A percentile compares a stretch with the other conserved stretches of the same genome.
Conservation (phyloP, 345 rosid species). For the Euphorbia pulcherrima region DNA sequence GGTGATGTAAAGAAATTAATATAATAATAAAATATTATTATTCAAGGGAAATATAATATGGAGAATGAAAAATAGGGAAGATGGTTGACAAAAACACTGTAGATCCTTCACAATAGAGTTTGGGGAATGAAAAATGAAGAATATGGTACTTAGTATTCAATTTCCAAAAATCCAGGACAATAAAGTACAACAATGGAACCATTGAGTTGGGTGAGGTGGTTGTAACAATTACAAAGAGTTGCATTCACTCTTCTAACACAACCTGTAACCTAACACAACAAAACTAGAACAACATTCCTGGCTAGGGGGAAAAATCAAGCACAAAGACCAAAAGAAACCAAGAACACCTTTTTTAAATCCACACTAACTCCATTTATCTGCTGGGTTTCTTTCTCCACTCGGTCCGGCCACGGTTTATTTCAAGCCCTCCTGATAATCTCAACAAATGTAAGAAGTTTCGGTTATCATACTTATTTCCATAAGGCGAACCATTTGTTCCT, state of each 20-base stretch:
- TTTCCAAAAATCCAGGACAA: not conserved
- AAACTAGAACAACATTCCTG: slow-evolving; percentile 10
- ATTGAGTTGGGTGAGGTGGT: not conserved
- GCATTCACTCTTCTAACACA: not conserved
- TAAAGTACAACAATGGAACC: slow-evolving; percentile 7
- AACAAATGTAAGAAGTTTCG: slow-evolving; percentile 65
- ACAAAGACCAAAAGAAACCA: not conserved
- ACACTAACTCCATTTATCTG: slow-evolving; percentile 37
- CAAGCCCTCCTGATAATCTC: slow-evolving; percentile 69
- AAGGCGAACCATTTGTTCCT: slow-evolving; percentile 58
- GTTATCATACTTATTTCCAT: slow-evolving; percentile 21
- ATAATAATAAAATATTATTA: no score
- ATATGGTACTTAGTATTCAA: no score
- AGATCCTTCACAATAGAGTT: no score
- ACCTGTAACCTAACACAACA: slow-evolving; percentile 7
- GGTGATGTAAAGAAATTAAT: no score
- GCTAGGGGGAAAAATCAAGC: not conserved
- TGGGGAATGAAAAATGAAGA: no score
- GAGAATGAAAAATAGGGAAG: no score
- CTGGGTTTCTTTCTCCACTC: slow-evolving; percentile 72
- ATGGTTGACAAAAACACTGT: no score
- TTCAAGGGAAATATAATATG: no score
- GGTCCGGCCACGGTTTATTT: slow-evolving; percentile 81
- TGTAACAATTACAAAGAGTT: not conserved
- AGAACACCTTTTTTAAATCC: slow-evolving; percentile 2